These are phyloP conservation scores for Fusarium secorum DNA, from an alignment of 2,329 filamentous ascomycete genomes.

Conservation along the genomic window DNA sequence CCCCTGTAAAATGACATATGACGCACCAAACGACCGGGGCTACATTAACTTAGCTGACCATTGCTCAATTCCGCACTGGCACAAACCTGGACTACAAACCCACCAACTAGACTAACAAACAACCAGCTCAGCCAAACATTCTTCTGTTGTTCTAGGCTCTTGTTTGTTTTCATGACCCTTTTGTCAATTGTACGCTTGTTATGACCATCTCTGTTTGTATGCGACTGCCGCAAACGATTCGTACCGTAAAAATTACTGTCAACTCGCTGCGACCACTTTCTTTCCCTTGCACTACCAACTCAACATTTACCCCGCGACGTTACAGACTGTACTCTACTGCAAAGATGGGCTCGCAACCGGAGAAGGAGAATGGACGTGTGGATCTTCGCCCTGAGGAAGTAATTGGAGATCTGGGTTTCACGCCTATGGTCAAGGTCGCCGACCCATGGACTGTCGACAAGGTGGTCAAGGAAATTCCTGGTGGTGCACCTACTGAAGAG, in stretches of 20 bases:
- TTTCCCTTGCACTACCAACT: background rate
- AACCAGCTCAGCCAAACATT: constrained; percentile 2
- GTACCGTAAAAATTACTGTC: background rate
- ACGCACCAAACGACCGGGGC: constrained; percentile 4
- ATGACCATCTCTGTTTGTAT: constrained; percentile 4
- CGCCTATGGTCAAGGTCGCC: constrained; percentile 50
- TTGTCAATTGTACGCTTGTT: constrained; percentile 7
- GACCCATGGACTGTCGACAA: constrained; percentile 65
- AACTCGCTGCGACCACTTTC: background rate
- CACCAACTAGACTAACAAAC: background rate
- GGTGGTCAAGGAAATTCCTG: constrained; percentile 71
- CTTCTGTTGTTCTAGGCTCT: background rate
- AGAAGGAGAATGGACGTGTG: constrained; percentile 26
- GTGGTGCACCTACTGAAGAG: constrained; percentile 61
- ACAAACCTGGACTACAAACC: background rate
- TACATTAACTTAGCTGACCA: constrained; percentile 13
- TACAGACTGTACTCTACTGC: background rate
- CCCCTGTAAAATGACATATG: constrained; percentile 23
- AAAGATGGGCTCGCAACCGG: constrained; percentile 44
- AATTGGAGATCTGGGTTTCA: constrained; percentile 46
- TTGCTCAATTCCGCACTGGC: constrained; percentile 12
- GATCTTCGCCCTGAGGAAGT: constrained; percentile 28
- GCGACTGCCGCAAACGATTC: background rate
- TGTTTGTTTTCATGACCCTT: background rate
- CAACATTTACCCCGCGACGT: constrained; percentile 24